Base-by-base conservation (phyloP, 441 rosid species). In the Manihot esculenta region DNA sequence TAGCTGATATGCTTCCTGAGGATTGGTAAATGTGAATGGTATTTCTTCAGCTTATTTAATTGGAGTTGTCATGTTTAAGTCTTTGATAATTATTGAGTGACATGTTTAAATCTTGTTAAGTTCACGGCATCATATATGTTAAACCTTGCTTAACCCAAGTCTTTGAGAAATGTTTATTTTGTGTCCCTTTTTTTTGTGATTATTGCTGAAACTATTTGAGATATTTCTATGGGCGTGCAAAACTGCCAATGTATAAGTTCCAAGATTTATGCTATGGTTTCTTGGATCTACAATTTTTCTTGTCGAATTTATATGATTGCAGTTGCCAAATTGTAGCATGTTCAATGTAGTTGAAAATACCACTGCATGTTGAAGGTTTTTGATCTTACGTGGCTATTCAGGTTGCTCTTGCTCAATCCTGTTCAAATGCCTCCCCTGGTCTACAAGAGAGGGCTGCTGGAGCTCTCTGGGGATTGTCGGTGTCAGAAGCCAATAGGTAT, bases 391-490 rank as follows among this genome's bases (percentile, higher is more conserved):
- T 79, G 71, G 62, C 68, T 70, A 20, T 81, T 68, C 71, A 94
- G 98, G 96, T 95, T 77, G 80, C 87, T 44, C 97, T 95, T 51
- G 99, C 98, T 51, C 93, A 91, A 74, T 85, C 97, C 38, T 92
- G 96, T 74, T 81, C 93, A 62, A 86, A 89, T 85, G 91, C 95
- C 62, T 89, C 98, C 47, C 87, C 89, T 38, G 98, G 98, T 83
- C 99, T 95, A 78, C 99, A 95, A 83, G 99, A 91, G 82, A 88
- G 98, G 80, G 99, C 97, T 21, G 99, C 98, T 59, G 99, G 99
- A 74, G 99, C 98, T 72, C 94, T 95, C 13, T 93, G 98, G 99
- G 99, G 99, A 76, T 84, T 95, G 80, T 95, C 98, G 0, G 98
- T 95, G 24, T 95, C 97, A 42, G 97, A 95, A 87, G 88, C 94